Evolutionary conservation across 495 filamentous ascomycete species (phyloP), one percentile per base, ranked within the genome.

Genomic region (Aspergillus cristatus): DNA sequence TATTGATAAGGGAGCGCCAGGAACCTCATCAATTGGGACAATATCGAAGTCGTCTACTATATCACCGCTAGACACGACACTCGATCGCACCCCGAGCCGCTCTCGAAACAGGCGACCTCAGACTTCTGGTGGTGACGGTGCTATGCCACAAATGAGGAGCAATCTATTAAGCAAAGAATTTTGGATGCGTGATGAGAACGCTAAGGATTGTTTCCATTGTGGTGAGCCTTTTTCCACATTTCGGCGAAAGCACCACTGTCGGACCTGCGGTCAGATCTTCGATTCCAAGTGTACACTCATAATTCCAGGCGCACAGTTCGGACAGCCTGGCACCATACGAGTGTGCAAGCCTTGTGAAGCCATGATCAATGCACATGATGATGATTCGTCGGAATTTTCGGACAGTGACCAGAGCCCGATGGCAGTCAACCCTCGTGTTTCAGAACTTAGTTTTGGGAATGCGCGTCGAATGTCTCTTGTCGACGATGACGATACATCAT

Each of bases 141-240:
- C 53, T 20, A 40, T 60, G 20, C 56, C 56, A 11, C 57, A 86
- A 50, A 75, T 87, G 60, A 71, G 81, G 40, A 89, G 84, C 50
- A 86, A 83, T 54, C 74, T 96, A 22, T 65, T 97, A 11, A 94
- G 82, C 48, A 90, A 84, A 55, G 86, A 95, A 37, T 97, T 93
- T 53, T 99, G 93, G 93, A 99, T 99, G 93, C 83, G 84, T 32
- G 93, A 99, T 61, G 93, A 97, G 52, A 94, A 93, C 53, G 90
- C 88, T 32, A 97, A 90, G 60, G 90, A 96, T 47, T 99, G 93
- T 54, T 99, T 97, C 52, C 72, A 84, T 32, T 99, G 93, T 50
- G 82, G 80, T 30, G 81, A 86, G 44, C 72, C 84, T 14, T 97
- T 99, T 49, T 82, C 86, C 2, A 93, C 93, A 14, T 97, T 94